A percentile compares a stretch with the other conserved stretches of the same genome.
Conservation (phyloP, 192 early-diverging fungal species). For the Mortierella antarctica region DNA sequence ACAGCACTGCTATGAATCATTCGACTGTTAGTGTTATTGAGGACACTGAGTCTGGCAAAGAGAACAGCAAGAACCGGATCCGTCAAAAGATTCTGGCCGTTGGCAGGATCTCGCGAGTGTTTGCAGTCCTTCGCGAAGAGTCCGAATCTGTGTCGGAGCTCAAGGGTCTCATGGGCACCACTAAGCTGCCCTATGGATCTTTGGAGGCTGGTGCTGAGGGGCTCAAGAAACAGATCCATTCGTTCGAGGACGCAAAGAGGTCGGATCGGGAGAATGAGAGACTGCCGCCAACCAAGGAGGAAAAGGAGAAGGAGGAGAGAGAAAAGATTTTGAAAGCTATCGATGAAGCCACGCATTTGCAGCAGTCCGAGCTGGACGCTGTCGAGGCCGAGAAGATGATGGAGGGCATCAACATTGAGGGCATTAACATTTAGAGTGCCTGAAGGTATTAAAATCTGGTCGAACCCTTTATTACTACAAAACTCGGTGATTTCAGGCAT, state of each 20-base stretch:
- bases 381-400: slow-evolving; percentile 11
- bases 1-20: background rate
- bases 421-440: too few species aligned
- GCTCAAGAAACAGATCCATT: slow-evolving; percentile 86
- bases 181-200: slow-evolving; percentile 84
- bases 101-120: slow-evolving; percentile 89
- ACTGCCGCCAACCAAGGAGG: slow-evolving; percentile 77
- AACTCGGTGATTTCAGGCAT: too few species aligned
- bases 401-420: background rate
- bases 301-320: slow-evolving; percentile 24
- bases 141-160: slow-evolving; percentile 93
- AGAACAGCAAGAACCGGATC: slow-evolving; percentile 22
- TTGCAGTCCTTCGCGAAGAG: slow-evolving; percentile 87
- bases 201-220: slow-evolving; percentile 93
- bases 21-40: background rate
- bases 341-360: slow-evolving; percentile 27
- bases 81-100: slow-evolving; percentile 86
- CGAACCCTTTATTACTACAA: too few species aligned
- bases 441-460: too few species aligned
- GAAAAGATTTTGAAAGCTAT: slow-evolving; percentile 46
- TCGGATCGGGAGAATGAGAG: slow-evolving; percentile 94
- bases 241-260: slow-evolving; percentile 90
- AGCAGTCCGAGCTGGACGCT: slow-evolving; percentile 15
- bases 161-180: slow-evolving; percentile 86
- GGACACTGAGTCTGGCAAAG: background rate